Conservation (phyloP, 2,329 filamentous ascomycete genomes). For the Pseudocercospora crystallina region DNA sequence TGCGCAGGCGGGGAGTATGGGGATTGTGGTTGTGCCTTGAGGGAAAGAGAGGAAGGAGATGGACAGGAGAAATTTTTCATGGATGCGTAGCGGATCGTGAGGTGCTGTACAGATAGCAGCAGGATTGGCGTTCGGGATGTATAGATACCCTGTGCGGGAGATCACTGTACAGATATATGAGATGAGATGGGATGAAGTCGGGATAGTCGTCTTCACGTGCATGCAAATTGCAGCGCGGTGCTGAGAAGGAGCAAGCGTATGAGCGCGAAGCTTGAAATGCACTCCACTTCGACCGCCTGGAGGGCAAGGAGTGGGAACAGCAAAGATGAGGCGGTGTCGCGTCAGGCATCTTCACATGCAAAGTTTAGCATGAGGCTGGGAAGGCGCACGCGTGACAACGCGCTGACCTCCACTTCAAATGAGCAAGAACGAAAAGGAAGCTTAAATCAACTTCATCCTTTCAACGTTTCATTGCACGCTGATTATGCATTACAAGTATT, state of each 20-base stretch:
- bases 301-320: no score
- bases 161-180: not conserved
- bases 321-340: no score
- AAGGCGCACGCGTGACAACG: no score
- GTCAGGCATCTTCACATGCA: no score
- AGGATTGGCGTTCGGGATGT: conserved; percentile 6
- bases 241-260: no score
- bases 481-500: conserved; percentile 25
- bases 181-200: not conserved
- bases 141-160: conserved; percentile 8
- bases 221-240: no score
- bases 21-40: conserved; percentile 51
- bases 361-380: no score
- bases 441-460: conserved; percentile 1
- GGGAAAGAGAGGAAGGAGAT: not conserved
- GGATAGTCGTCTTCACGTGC: not conserved
- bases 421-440: not conserved
- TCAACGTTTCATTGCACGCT: conserved; percentile 8
- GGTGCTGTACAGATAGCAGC: not conserved
- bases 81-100: conserved; percentile 1
- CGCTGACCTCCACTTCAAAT: no score
- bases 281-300: no score
- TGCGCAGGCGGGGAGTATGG: conserved; percentile 53
- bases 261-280: no score
- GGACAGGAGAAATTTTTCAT: not conserved